Base-by-base conservation (phyloP, 371 early-diverging fungal genomes). In the Rhizopus stolonifer region DNA sequence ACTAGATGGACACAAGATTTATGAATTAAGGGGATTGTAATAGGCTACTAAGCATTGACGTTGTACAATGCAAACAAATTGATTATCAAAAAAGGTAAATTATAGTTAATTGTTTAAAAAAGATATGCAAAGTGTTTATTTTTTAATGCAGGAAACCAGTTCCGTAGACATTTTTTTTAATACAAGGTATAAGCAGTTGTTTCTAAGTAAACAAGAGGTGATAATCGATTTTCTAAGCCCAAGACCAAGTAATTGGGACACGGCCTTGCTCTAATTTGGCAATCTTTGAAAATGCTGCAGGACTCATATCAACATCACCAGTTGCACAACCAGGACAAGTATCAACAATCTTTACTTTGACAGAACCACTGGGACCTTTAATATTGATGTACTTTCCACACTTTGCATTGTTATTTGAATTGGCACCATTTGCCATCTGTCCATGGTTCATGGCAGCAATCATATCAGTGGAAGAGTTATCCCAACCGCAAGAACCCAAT, bases 241-340 rank as follows among this genome's bases (percentile, higher is more conserved):
- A 65, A 56, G 52, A 46, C 85, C 84, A 85, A 29, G 70, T 56
- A 36, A 82, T 70, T 2, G 51, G 58, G 14, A 84, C 72, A 15
- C 83, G 71, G 10, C 86, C 86, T 42, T 51, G 51, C 29, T 49
- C 58, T 7, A 71, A 29, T 42, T 73, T 58, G 26, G 82, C 83
- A 60, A 84, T 72, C 57, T 77, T 63, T 7, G 62, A 49, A 40
- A 83, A 86, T 23, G 83, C 86, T 24, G 72, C 70, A 33, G 82
- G 81, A 19, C 69, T 64, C 31, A 85, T 47, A 54, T 86, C 86
- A 17, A 85, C 34, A 55, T 72, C 74, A 25, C 84, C 84, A n/a
- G 50, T 46, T 29, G 60, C 65, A 64, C 86, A 85, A 13, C 60
- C 77, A 13, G 80, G 81, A 64, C 87, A 87, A 39, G 68, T 70